phyloP scores from a whole-genome alignment of 163 green algal species.

The Volvox carteri region DNA sequence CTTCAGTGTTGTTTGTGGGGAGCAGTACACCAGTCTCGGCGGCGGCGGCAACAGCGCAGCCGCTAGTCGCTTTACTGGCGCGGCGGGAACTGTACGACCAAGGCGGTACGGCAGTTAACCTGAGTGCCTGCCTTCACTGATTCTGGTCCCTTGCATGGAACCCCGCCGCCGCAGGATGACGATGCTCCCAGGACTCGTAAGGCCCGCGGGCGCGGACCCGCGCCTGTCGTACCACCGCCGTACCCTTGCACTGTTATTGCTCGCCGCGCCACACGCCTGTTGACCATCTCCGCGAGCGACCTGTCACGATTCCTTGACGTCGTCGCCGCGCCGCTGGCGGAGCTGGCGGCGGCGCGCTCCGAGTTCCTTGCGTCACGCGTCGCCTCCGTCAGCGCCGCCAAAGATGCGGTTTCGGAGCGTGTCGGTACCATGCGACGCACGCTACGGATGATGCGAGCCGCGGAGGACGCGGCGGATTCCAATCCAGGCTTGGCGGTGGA shows the following conservation, averaged over 20 bases:
- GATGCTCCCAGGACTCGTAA: not conserved
- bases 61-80: no score
- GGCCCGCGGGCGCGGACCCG: not conserved
- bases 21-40: no score
- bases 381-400: conserved; percentile 1
- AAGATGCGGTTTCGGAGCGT: conserved; percentile 41
- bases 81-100: no score
- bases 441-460: not conserved
- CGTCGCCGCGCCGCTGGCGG: conserved; percentile 33
- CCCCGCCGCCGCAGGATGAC: not conserved
- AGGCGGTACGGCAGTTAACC: no score
- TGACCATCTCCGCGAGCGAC: conserved; percentile 49
- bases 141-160: no score
- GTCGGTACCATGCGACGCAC: not conserved
- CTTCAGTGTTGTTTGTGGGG: no score
- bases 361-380: conserved; percentile 7
- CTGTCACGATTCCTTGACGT: conserved; percentile 47
- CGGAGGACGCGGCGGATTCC: not conserved
- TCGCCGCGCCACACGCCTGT: conserved; percentile 34
- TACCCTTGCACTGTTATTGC: conserved; percentile 50
- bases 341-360: conserved; percentile 23
- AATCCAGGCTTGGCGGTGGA: conserved; percentile 7
- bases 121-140: no score
- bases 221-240: not conserved
- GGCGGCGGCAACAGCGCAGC: no score